phyloP scores from a whole-genome alignment of 1,139 yeast genomes.

The Suhomyces kunorum region DNA sequence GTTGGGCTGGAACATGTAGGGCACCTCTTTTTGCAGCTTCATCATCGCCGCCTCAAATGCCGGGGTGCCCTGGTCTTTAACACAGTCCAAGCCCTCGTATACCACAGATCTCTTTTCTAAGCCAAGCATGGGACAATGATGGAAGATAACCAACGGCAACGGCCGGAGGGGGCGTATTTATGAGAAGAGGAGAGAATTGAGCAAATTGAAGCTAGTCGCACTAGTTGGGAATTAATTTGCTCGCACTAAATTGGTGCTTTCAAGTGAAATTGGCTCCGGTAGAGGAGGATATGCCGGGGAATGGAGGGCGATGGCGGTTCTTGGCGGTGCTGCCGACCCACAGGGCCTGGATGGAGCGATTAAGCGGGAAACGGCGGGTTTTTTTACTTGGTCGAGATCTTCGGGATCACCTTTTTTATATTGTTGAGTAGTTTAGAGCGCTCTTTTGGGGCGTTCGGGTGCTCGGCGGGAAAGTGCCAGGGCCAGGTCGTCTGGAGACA shows the following conservation, averaged over 20 bases:
- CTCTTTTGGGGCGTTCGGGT: too few species aligned
- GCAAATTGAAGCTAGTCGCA: conserved; percentile 4
- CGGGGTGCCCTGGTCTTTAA: conserved; percentile 35
- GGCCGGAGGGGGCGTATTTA: neutral
- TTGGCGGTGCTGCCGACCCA: too few species aligned
- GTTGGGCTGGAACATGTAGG: conserved; percentile 41
- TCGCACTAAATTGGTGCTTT: conserved; percentile 5
- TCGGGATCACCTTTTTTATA: too few species aligned
- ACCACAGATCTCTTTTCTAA: conserved; percentile 3
- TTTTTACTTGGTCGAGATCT: too few species aligned
- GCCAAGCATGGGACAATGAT: conserved; percentile 7
- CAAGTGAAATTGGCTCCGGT: too few species aligned
- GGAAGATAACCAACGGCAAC: neutral
- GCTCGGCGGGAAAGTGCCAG: too few species aligned
- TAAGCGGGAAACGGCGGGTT: too few species aligned
- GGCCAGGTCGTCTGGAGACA: too few species aligned
- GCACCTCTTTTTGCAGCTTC: conserved; percentile 39
- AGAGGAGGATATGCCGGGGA: too few species aligned
- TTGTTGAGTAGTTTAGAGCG: too few species aligned
- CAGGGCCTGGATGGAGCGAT: too few species aligned
- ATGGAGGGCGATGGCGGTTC: too few species aligned
- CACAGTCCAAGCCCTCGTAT: conserved; percentile 48
- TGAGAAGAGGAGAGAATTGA: neutral
- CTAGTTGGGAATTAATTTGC: conserved; percentile 7
- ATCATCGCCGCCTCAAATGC: conserved; percentile 26